Evolutionary conservation across 1,139 yeast genomes (phyloP).

Genomic region (Nakaseomyces sp.): DNA sequence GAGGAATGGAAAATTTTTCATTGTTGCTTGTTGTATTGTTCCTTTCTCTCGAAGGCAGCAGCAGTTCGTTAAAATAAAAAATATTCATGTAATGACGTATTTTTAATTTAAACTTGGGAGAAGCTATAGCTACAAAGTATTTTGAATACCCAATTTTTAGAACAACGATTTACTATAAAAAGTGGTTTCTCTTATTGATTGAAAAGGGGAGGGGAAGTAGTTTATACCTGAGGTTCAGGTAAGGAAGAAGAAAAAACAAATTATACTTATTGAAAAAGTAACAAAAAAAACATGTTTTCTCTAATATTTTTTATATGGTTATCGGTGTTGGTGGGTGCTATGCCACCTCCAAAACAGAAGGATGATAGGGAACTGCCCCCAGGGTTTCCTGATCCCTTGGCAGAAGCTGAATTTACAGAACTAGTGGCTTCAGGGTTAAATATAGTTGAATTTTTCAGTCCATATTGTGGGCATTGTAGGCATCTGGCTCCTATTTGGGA

Average conservation of each 20-base stretch:
- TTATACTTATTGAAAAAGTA: too few relatives aligned
- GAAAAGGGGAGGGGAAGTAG: too few relatives aligned
- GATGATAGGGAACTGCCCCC: neutral
- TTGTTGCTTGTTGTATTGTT: too few relatives aligned
- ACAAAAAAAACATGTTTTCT: neutral
- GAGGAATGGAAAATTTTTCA: too few relatives aligned
- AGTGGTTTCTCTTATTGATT: neutral
- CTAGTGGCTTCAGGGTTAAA: constrained; percentile 42
- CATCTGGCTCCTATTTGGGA: constrained; percentile 59
- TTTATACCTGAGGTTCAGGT: neutral
- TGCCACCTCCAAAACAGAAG: neutral
- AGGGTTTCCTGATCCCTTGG: constrained; percentile 30
- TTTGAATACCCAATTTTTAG: too few relatives aligned
- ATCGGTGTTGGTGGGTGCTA: neutral
- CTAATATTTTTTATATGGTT: neutral
- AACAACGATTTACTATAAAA: too few relatives aligned
- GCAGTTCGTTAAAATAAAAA: too few relatives aligned
- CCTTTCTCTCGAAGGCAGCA: too few relatives aligned
- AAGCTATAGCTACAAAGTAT: too few relatives aligned
- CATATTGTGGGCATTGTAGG: constrained; percentile 64
- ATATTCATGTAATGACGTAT: too few relatives aligned
- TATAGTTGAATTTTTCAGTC: constrained; percentile 59
- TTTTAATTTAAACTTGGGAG: too few relatives aligned
- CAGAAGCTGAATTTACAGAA: constrained; percentile 36
- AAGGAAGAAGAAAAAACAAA: neutral